Percentiles rank a stretch among this genome's conserved stretches.
phyloP scores from a whole-genome alignment of 2,329 filamentous ascomycete species.

The Meredithiella fracta region DNA sequence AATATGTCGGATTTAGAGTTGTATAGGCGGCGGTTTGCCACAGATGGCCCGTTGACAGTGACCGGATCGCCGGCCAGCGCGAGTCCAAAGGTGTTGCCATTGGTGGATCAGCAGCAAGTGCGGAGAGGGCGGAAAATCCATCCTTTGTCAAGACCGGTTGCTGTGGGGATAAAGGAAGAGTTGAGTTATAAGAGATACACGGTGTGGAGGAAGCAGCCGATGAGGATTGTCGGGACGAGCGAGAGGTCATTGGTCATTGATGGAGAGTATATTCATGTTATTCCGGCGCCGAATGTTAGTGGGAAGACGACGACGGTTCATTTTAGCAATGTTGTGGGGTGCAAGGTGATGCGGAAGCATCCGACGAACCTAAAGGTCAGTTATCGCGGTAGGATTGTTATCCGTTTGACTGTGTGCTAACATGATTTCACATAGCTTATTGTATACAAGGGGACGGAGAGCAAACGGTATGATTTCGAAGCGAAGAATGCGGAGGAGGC shows the following conservation, averaged over 20 bases:
- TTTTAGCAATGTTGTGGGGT: slow-evolving; percentile 66
- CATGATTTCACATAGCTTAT: slow-evolving; percentile 32
- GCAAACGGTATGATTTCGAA: slow-evolving; percentile 74
- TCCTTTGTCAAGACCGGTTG: slow-evolving; percentile 40
- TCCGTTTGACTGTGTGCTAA: background rate
- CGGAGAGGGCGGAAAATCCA: slow-evolving; percentile 29
- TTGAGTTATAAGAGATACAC: slow-evolving; percentile 59
- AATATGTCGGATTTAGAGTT: slow-evolving; percentile 61
- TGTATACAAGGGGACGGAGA: slow-evolving; percentile 60
- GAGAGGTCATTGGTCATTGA: slow-evolving; percentile 66
- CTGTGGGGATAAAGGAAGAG: slow-evolving; percentile 27
- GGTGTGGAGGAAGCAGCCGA: slow-evolving; percentile 67
- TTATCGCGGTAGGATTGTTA: slow-evolving; percentile 6
- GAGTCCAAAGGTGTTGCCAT: slow-evolving; percentile 47
- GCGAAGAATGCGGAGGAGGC: slow-evolving; percentile 56
- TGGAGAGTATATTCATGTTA: slow-evolving; percentile 74
- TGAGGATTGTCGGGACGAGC: slow-evolving; percentile 61
- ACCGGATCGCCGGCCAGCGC: slow-evolving; percentile 51
- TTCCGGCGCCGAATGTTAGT: slow-evolving; percentile 47
- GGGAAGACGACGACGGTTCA: slow-evolving; percentile 68
- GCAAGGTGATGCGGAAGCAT: slow-evolving; percentile 65
- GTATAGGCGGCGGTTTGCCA: slow-evolving; percentile 56
- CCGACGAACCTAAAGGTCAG: slow-evolving; percentile 63
- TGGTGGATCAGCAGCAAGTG: slow-evolving; percentile 26
- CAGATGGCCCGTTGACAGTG: slow-evolving; percentile 53